These are phyloP conservation scores for Leucocoprinus birnbaumii DNA, from an alignment of 768 basidiomycete genomes.

Conservation along the genomic window DNA sequence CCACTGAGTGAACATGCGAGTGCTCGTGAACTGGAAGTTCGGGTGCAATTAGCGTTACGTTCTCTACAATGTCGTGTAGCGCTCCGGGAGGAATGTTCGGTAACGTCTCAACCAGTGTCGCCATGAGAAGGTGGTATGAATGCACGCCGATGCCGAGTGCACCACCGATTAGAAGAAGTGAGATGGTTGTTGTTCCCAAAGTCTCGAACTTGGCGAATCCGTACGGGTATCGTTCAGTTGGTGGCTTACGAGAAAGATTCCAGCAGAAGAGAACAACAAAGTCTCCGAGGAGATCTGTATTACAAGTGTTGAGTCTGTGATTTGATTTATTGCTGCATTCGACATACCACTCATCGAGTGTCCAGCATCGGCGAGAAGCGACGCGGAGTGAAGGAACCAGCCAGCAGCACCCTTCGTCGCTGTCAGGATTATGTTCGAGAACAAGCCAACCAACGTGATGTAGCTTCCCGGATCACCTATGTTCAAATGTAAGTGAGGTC, in stretches of 20 bases:
- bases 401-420: slow-evolving; percentile 84
- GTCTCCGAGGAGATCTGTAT: slow-evolving; percentile 81
- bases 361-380: slow-evolving; percentile 90
- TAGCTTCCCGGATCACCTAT: slow-evolving; percentile 78
- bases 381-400: slow-evolving; percentile 86
- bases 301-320: neutral
- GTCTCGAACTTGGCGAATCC: slow-evolving; percentile 96
- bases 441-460: slow-evolving; percentile 83
- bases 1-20: slow-evolving; percentile 59
- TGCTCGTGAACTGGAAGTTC: slow-evolving; percentile 50
- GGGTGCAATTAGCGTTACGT: slow-evolving; percentile 52
- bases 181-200: slow-evolving; percentile 87
- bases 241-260: slow-evolving; percentile 80
- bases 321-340: neutral
- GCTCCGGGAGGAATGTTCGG: slow-evolving; percentile 62
- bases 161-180: slow-evolving; percentile 81
- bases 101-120: slow-evolving; percentile 66
- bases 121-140: slow-evolving; percentile 80
- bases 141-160: slow-evolving; percentile 87
- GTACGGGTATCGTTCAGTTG: slow-evolving; percentile 78
- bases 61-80: slow-evolving; percentile 60
- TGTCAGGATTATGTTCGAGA: slow-evolving; percentile 81
- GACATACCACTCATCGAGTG: slow-evolving; percentile 83
- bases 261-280: slow-evolving; percentile 89
- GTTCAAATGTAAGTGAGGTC: neutral